phyloP scores from a whole-genome alignment of 2,329 filamentous ascomycete genomes.

The Pyrenophora seminiperda region DNA sequence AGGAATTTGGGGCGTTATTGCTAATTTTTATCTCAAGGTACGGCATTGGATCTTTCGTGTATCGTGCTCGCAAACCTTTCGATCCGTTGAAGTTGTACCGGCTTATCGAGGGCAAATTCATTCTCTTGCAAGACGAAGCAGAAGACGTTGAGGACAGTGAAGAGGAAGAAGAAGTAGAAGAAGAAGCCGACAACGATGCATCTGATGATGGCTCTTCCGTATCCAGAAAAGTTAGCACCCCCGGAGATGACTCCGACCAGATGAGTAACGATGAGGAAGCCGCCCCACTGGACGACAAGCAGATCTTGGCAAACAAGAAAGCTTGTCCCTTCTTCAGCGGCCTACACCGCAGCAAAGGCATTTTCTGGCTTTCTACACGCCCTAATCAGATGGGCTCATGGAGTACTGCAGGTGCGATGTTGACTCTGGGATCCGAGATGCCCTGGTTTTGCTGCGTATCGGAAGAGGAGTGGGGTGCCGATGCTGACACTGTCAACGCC shows the following conservation, averaged over 20 bases:
- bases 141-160: slow-evolving; percentile 57
- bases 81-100: slow-evolving; percentile 50
- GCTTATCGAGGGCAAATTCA: slow-evolving; percentile 52
- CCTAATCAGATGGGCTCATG: slow-evolving; percentile 63
- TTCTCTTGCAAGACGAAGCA: slow-evolving; percentile 48
- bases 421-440: slow-evolving; percentile 65
- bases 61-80: slow-evolving; percentile 59
- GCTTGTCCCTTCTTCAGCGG: slow-evolving; percentile 58
- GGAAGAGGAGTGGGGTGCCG: slow-evolving; percentile 57
- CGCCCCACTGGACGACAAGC: slow-evolving; percentile 36
- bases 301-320: slow-evolving; percentile 63
- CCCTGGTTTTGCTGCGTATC: slow-evolving; percentile 64
- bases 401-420: slow-evolving; percentile 69
- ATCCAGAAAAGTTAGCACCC: slow-evolving; percentile 21
- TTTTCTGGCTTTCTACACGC: slow-evolving; percentile 64
- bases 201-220: slow-evolving; percentile 17
- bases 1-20: neutral
- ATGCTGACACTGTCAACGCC: slow-evolving; percentile 54
- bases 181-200: slow-evolving; percentile 9
- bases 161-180: slow-evolving; percentile 5
- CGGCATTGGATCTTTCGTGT: slow-evolving; percentile 73
- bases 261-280: slow-evolving; percentile 41
- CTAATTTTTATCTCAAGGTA: slow-evolving; percentile 52
- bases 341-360: slow-evolving; percentile 68
- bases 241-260: slow-evolving; percentile 25